Percentiles rank a stretch among this genome's conserved stretches.
Conservation (phyloP, 495 filamentous ascomycete genomes). For the Penicillium macrosclerotiorum region DNA sequence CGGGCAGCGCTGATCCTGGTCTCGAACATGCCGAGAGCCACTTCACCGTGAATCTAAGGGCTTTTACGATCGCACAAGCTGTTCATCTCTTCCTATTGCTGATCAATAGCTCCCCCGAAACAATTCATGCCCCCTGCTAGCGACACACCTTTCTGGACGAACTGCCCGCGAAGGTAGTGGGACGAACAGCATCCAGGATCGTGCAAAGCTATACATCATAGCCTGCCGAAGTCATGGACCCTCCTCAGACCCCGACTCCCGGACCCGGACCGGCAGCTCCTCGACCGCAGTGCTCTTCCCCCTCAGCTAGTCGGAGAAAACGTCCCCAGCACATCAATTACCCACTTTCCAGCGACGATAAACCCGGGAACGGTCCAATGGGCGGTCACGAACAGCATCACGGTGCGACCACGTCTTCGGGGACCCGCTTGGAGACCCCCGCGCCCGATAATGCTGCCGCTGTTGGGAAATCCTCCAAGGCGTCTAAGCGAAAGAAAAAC, state of each 20-base stretch:
- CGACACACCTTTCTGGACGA: not conserved
- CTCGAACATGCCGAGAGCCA: constrained; percentile 9
- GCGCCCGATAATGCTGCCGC: constrained; percentile 17
- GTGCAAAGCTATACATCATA: too few relatives aligned
- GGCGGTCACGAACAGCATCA: constrained; percentile 12
- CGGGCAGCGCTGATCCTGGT: constrained; percentile 6
- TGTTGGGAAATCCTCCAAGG: constrained; percentile 25
- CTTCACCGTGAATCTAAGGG: constrained; percentile 7
- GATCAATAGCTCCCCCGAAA: too few relatives aligned
- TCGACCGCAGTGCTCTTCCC: constrained; percentile 6
- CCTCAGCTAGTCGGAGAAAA: constrained; percentile 17
- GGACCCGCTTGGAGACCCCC: constrained; percentile 25
- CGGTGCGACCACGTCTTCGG: constrained; percentile 16
- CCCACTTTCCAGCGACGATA: constrained; percentile 22
- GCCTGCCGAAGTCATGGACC: constrained; percentile 16
- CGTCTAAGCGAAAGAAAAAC: constrained; percentile 39
- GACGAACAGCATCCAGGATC: not conserved
- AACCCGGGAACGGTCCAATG: constrained; percentile 22
- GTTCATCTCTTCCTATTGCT: not conserved
- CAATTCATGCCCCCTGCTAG: constrained; percentile 2
- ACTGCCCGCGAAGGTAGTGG: not conserved
- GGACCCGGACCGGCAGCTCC: constrained; percentile 1
- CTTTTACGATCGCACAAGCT: constrained; percentile 6
- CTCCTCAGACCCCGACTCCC: constrained; percentile 16
- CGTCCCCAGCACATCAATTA: constrained; percentile 15